Base-by-base conservation (phyloP, 345 rosid genomes). In the Lenwebbia sp. region DNA sequence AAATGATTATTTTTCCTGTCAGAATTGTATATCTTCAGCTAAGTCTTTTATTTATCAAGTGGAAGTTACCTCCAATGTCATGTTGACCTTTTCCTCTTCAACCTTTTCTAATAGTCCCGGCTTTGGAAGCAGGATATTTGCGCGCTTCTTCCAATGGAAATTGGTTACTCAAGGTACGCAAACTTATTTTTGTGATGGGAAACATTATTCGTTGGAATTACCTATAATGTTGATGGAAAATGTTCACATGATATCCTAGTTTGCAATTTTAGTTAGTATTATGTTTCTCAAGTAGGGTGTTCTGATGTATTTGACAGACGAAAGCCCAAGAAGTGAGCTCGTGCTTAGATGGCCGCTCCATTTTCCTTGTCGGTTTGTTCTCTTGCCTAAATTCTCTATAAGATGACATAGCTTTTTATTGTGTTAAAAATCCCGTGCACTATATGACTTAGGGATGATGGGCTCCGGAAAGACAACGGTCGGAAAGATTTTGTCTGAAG, bases 381-480 rank as follows among this genome's bases (percentile, higher is more conserved):
- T 84, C 82, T 60, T 58, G 76, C 83, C 23, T 40, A 83, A 84
- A 70, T 57, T 60, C 54, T 58, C 30, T 33, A 37, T 50, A 50
- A 74, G 19, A 84, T 37, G 40, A 10, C 44, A 57, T 21, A 13
- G 7, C 78, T 62, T 81, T 83, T 86, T 15, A 33, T 70, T 74
- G 75, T 57, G 84, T 82, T 85, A 78, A 54, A 33, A 55, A 82
- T 83, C 28, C n/a, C 13, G 14, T 30, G 30, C 82, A 13, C 26
- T 85, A 60, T 9, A 70, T 83, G 52, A 82, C 85, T 41, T 85
- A 91, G 94, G 94, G 86, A 88, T 92, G 93, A 92, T 92, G 94
- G 94, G 94, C 11, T 91, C 93, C 10, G 94, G 94, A 60, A 92
- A 92, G 88, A 87, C 93, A 23, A 91, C 94, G 3, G 92, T 91